A percentile compares a stretch with the other conserved stretches of the same genome.
phyloP scores from a whole-genome alignment of 2,329 filamentous ascomycete genomes.

The Scleromitrula shiraiana region DNA sequence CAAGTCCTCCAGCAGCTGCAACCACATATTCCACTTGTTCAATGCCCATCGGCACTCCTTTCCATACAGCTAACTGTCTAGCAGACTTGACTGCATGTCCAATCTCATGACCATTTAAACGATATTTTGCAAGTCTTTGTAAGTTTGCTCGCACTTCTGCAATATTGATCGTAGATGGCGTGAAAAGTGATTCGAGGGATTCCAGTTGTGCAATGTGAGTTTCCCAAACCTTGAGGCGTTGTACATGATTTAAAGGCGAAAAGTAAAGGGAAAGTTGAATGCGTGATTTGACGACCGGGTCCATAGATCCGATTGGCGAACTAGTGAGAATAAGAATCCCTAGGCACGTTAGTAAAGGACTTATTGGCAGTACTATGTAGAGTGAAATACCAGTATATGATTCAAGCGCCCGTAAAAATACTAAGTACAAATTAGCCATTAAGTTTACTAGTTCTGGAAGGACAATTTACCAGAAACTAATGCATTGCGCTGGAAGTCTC shows the following conservation, averaged over 20 bases:
- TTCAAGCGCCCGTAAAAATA: slow-evolving; percentile 33
- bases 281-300: slow-evolving; percentile 31
- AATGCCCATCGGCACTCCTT: slow-evolving; percentile 3
- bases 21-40: slow-evolving; percentile 5
- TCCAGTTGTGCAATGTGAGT: slow-evolving; percentile 29
- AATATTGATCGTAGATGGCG: slow-evolving; percentile 3
- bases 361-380: neutral
- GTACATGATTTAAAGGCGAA: neutral
- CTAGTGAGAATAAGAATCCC: slow-evolving; percentile 36
- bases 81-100: slow-evolving; percentile 7
- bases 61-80: slow-evolving; percentile 11
- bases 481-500: slow-evolving; percentile 5
- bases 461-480: neutral
- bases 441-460: neutral
- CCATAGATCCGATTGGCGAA: slow-evolving; percentile 32
- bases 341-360: neutral
- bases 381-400: slow-evolving; percentile 27
- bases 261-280: slow-evolving; percentile 30
- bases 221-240: slow-evolving; percentile 12
- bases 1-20: neutral
- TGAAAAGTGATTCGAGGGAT: slow-evolving; percentile 29
- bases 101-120: slow-evolving; percentile 10
- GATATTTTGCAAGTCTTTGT: neutral
- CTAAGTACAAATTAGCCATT: slow-evolving; percentile 5
- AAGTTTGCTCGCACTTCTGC: slow-evolving; percentile 1